Evolutionary conservation across 257 asterid species (phyloP).

Genomic region (Salvia rosmarinus): DNA sequence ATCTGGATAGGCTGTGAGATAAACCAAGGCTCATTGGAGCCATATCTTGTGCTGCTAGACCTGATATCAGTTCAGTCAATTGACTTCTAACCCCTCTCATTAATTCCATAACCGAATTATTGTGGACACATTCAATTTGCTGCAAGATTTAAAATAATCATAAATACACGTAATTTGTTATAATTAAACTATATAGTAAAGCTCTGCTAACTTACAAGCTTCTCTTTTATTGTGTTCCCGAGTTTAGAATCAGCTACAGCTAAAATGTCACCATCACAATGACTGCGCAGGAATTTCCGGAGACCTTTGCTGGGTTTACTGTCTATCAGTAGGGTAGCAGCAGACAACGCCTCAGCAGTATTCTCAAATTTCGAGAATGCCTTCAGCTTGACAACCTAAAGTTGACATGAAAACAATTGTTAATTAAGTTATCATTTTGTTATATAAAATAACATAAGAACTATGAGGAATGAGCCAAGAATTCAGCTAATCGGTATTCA

Average conservation of each 20-base stretch:
- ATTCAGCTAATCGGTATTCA: background rate
- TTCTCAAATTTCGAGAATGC: slow-evolving; percentile 84
- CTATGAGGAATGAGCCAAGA: background rate
- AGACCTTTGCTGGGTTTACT: slow-evolving; percentile 43
- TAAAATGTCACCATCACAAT: slow-evolving; percentile 55
- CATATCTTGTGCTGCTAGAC: slow-evolving; percentile 80
- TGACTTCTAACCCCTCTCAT: slow-evolving; percentile 94
- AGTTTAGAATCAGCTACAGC: slow-evolving; percentile 80
- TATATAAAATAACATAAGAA: background rate
- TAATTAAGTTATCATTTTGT: background rate
- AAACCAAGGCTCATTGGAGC: slow-evolving; percentile 94
- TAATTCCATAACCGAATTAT: slow-evolving; percentile 78
- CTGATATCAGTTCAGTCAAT: slow-evolving; percentile 77
- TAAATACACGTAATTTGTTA: background rate
- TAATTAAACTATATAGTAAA: background rate
- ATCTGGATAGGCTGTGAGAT: slow-evolving; percentile 86
- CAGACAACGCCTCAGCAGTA: slow-evolving; percentile 77
- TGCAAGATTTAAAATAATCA: slow-evolving; percentile 31
- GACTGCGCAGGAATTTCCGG: slow-evolving; percentile 72
- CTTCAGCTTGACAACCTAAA: slow-evolving; percentile 73
- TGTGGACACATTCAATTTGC: slow-evolving; percentile 90
- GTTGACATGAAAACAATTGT: background rate
- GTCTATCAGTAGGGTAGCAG: slow-evolving; percentile 51
- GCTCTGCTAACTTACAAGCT: slow-evolving; percentile 58
- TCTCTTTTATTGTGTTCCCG: slow-evolving; percentile 81